A percentile compares a stretch with the other conserved stretches of the same genome.
phyloP scores from a whole-genome alignment of 1,139 yeast species.

The Scheffersomyces cryptocercus region DNA sequence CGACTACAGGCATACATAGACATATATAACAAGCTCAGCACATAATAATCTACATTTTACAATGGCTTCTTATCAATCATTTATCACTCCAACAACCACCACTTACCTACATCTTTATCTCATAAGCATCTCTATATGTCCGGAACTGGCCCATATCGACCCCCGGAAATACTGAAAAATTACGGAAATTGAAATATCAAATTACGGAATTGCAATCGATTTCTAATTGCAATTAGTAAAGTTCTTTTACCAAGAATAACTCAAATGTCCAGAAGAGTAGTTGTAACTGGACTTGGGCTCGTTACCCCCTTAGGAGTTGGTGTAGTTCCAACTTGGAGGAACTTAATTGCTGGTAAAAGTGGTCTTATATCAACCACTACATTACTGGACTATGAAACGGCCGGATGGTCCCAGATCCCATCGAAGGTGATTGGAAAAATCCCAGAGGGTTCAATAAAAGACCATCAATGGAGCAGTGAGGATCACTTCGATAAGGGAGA shows the following conservation, averaged over 20 bases:
- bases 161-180: too few relatives aligned
- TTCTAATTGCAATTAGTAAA: too few relatives aligned
- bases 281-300: constrained; percentile 87
- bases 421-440: constrained; percentile 75
- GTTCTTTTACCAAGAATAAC: not conserved
- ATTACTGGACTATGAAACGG: constrained; percentile 47
- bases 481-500: constrained; percentile 49
- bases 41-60: too few relatives aligned
- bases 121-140: too few relatives aligned
- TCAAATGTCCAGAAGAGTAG: constrained; percentile 53
- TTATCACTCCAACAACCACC: too few relatives aligned
- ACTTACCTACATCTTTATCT: too few relatives aligned
- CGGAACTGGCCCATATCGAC: too few relatives aligned
- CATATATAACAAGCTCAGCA: not conserved
- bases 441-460: constrained; percentile 52
- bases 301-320: constrained; percentile 88
- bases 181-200: too few relatives aligned
- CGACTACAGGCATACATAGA: constrained; percentile 30
- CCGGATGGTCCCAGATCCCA: constrained; percentile 60
- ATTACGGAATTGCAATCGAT: too few relatives aligned
- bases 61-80: too few relatives aligned
- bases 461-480: constrained; percentile 52
- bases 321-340: constrained; percentile 51
- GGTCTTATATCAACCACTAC: constrained; percentile 58
- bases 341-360: constrained; percentile 48